phyloP scores from a whole-genome alignment of 2,329 filamentous ascomycete genomes.

The Orbilia brochopaga region DNA sequence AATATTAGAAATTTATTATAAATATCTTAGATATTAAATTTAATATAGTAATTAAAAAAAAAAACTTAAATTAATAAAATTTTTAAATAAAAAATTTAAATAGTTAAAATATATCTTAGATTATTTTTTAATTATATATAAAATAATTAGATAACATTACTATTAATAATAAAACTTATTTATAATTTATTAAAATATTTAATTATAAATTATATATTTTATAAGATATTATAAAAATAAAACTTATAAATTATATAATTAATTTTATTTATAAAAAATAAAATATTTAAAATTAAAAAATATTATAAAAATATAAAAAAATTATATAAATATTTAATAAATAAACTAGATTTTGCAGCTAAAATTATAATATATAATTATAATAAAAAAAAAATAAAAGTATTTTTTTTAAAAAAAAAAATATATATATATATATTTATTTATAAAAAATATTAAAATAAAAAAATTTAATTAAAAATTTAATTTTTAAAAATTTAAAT shows the following conservation, averaged over 20 bases:
- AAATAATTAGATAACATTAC: not conserved
- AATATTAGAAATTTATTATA: conserved; percentile 11
- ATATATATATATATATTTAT: not conserved
- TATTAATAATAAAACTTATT: not conserved
- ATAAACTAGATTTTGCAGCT: not conserved
- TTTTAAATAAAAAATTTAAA: not conserved
- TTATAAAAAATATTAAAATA: conserved; percentile 8
- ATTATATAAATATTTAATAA: not conserved
- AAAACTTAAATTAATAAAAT: not conserved
- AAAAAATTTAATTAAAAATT: conserved; percentile 4
- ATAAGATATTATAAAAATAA: not conserved
- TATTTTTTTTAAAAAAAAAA: not conserved
- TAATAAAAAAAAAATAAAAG: not conserved
- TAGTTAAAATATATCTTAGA: not conserved
- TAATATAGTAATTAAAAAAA: conserved; percentile 2
- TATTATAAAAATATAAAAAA: not conserved
- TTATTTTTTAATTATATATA: not conserved
- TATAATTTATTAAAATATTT: not conserved
- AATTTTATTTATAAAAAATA: not conserved
- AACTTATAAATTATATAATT: not conserved
- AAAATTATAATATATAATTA: conserved; percentile 3
- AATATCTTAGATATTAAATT: conserved; percentile 7
- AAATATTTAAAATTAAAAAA: not conserved
- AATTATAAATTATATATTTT: not conserved
- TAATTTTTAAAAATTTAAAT: not conserved